Conservation (phyloP, 306 rosid genomes). For the Rosa lucieae region DNA sequence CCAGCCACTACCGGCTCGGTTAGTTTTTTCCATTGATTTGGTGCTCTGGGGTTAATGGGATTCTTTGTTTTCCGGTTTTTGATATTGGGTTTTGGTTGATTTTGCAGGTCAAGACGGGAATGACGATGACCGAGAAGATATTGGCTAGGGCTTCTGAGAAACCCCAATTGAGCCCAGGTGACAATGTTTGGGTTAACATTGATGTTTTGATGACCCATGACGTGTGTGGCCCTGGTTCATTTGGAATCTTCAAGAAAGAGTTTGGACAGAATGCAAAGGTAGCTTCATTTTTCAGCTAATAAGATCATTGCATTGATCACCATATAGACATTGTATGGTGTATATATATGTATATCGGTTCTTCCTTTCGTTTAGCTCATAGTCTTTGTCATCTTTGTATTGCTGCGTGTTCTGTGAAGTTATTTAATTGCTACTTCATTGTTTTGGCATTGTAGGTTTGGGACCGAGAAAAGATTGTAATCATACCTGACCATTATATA, state of each 20-base stretch:
- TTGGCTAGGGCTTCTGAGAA: constrained; percentile 79
- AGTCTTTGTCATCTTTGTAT: neutral
- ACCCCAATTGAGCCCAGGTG: constrained; percentile 70
- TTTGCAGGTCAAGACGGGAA: constrained; percentile 73
- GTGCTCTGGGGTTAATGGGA: neutral
- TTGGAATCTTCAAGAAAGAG: constrained; percentile 91
- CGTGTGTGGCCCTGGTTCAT: constrained; percentile 92
- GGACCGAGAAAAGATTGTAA: constrained; percentile 88
- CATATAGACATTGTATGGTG: neutral
- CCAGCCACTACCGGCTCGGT: constrained; percentile 72
- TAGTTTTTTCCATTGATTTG: neutral
- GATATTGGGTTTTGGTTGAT: constrained; percentile 8
- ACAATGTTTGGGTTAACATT: constrained; percentile 81
- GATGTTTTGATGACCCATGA: constrained; percentile 96
- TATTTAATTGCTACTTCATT: neutral
- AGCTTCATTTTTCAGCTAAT: neutral
- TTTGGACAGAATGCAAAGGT: constrained; percentile 92
- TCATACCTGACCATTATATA: constrained; percentile 95
- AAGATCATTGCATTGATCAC: neutral
- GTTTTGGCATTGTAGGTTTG: constrained; percentile 61
- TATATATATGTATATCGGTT: too few relatives aligned
- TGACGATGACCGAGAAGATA: constrained; percentile 97
- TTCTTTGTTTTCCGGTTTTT: neutral
- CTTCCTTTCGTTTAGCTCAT: neutral
- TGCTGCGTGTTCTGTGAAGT: neutral